Base-by-base conservation (phyloP, 2,329 filamentous ascomycete genomes). In the Colletotrichum costaricense region DNA sequence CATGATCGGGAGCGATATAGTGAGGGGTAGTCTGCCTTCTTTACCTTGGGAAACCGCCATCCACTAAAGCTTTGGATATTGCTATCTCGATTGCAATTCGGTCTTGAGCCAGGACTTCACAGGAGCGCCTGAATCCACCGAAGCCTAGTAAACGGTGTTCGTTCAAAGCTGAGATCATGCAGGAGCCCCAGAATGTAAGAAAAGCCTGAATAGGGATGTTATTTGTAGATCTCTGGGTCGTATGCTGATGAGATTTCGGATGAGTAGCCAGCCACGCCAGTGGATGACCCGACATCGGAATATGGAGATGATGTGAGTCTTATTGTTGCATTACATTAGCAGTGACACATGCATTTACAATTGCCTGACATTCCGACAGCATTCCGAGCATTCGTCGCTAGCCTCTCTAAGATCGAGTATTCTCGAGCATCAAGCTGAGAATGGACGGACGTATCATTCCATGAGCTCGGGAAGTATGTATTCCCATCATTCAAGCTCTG, bases 391-490 rank as follows among this genome's bases (percentile, higher is more conserved):
- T 14, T 67, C 63, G 5, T 54, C 42, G 9, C 19, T 54, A 3
- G 22, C 30, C 2, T 66, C 60, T 19, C 28, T 70, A 30, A 33
- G 67, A 46, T 82, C 82, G 0, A 84, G 82, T 65, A 82, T 84
- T 49, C 69, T 79, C 33, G 75, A 79, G n/a, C 81, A 81, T 74
- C 80, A 82, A 2, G 76, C 78, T n/a, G 83, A 84, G 64, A 82
- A 84, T 71, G 82, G 82, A 3, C 76, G 83, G 22, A 83, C 81
- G 1, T 84, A 83, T 46, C 81, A 84, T 65, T 75, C 81, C 4
- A 82, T 70, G 67, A 70, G 67, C 38, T 30, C 59, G 4, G 67
- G 67, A 22, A 70, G 67, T 66, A 65, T n/a, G 67, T 59, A 3
- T 2, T 1, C 2, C 2, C 58, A 12, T 16, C n/a, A 22, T 12